These are phyloP conservation scores for Rhodotorula graminis DNA, from an alignment of 768 basidiomycete genomes.

Conservation along the genomic window DNA sequence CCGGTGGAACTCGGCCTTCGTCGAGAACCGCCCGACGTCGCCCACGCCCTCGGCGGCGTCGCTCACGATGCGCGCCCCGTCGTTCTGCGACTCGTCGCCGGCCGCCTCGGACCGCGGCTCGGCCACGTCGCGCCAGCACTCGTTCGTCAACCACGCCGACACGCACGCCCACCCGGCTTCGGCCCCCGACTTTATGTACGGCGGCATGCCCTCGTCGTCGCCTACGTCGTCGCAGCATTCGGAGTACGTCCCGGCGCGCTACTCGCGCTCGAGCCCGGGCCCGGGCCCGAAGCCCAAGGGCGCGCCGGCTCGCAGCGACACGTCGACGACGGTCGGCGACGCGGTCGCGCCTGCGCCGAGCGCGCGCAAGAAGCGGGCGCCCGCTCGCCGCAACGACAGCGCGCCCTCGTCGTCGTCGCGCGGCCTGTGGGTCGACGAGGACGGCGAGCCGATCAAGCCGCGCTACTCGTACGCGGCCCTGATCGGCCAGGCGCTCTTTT, in stretches of 20 bases:
- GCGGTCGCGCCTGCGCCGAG: not conserved
- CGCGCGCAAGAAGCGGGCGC: slow-evolving; percentile 1
- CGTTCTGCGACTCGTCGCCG: slow-evolving; percentile 39
- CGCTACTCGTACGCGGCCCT: slow-evolving; percentile 88
- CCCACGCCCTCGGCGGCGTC: slow-evolving; percentile 29
- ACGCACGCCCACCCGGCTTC: slow-evolving; percentile 15
- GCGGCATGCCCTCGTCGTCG: slow-evolving; percentile 18
- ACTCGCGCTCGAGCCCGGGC: slow-evolving; percentile 28
- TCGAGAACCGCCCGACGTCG: slow-evolving; percentile 9
- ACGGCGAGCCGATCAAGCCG: slow-evolving; percentile 50
- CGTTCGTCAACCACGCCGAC: not conserved
- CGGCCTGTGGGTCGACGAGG: too few relatives aligned
- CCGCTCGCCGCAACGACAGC: not conserved
- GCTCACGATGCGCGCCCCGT: slow-evolving; percentile 27
- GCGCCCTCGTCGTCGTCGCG: not conserved
- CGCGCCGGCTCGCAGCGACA: not conserved
- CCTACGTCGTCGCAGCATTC: slow-evolving; percentile 30
- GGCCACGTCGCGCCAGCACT: not conserved
- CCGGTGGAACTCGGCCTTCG: slow-evolving; percentile 12
- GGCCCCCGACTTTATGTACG: slow-evolving; percentile 35
- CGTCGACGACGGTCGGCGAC: not conserved
- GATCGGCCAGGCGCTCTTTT: slow-evolving; percentile 88
- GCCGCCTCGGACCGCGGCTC: slow-evolving; percentile 22
- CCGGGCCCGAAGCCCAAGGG: not conserved
- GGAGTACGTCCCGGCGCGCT: slow-evolving; percentile 21